These are phyloP conservation scores for Sesbania bispinosa DNA, from an alignment of 306 rosid species.

Conservation along the genomic window DNA sequence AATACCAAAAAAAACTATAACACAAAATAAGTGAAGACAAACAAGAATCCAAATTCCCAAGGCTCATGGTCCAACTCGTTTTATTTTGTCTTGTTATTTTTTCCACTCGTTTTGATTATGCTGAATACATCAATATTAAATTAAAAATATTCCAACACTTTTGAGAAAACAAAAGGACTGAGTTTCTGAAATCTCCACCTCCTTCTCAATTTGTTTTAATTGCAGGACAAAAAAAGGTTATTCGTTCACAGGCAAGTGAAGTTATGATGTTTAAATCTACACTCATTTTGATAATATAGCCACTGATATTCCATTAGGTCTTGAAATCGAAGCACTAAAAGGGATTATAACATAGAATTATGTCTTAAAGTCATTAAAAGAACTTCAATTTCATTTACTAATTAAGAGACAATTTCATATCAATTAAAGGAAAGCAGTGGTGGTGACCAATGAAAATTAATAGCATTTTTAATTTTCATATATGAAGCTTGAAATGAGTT, in stretches of 20 bases:
- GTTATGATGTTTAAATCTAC: not conserved
- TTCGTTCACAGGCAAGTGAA: no score
- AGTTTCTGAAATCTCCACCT: not conserved
- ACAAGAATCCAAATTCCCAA: not conserved
- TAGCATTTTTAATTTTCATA: no score
- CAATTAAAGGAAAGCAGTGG: no score
- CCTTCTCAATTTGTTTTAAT: not conserved
- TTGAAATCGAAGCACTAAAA: no score
- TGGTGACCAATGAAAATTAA: no score
- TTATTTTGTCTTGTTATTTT: not conserved
- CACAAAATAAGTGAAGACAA: not conserved
- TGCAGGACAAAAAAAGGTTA: not conserved
- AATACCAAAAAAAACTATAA: no score
- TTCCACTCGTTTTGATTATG: not conserved
- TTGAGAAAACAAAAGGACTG: not conserved
- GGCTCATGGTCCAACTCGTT: constrained; percentile 2
- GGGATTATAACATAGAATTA: no score
- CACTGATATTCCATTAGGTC: no score
- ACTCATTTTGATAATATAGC: not conserved
- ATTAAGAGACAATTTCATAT: no score
- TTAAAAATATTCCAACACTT: not conserved
- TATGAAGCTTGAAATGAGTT: no score
- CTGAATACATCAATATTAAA: not conserved
- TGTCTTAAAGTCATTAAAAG: no score
- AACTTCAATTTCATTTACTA: no score